Evolutionary conservation across 2,329 filamentous ascomycete genomes (phyloP), one percentile per base, ranked within the genome.

Genomic region (Alternaria postmessia): DNA sequence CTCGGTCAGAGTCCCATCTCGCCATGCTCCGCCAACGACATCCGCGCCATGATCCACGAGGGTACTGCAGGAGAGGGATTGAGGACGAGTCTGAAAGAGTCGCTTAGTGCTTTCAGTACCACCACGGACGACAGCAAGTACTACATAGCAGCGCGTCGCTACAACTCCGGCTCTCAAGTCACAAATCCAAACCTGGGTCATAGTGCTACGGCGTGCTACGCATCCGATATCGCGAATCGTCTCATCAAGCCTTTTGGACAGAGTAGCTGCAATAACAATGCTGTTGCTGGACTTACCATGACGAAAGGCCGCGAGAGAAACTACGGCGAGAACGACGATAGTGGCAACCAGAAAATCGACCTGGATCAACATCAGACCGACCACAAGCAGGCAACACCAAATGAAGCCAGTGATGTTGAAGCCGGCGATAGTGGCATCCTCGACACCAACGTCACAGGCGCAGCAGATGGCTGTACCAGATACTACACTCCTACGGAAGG

Each of bases 141-240:
- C 72, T 85, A 84, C 69, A 78, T 74, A 49, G 82, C 80, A 0
- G 81, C 82, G n/a, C 75, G 83, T 34, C 78, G 81, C 36, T 85
- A 85, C 75, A 85, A 86, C 69, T 81, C 81, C n/a, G 83, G 83
- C 16, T 73, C 70, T 22, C 66, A 81, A 51, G 71, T 72, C 39
- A 61, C 62, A 9, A 74, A 65, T 47, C 74, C 71, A 38, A 77
- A 82, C 62, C 69, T 81, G 7, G 75, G 79, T 41, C 74, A 77
- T 54, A 81, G 81, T 44, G 67, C 70, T 36, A 84, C 83, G 18
- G 78, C 80, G 62, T 85, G 83, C 75, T 87, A 87, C 68, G 76
- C 80, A 8, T 79, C 75, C 18, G 84, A 86, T 62, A 75, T 86
- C 63, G 84, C 85, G 48, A 85, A 84, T 67, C 75, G 82, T 44